phyloP scores from a whole-genome alignment of 2,329 filamentous ascomycete species.

The Penicillium sp. region DNA sequence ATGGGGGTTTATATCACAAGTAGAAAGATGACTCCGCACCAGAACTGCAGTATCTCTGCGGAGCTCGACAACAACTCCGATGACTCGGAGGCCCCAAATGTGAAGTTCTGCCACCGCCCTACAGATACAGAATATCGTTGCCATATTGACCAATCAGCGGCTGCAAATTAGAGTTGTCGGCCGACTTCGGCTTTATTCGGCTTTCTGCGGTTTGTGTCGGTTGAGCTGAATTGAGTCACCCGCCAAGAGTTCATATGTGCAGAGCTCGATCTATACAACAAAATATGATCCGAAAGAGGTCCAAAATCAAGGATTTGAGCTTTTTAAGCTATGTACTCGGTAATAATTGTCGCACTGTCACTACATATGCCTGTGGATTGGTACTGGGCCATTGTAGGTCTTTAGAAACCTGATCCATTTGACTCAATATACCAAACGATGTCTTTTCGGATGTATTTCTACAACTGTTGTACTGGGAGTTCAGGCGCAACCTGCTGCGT shows the following conservation, averaged over 20 bases:
- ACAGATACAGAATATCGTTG: constrained; percentile 1
- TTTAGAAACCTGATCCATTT: not conserved
- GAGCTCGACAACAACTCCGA: constrained; percentile 32
- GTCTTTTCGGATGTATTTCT: too few species aligned
- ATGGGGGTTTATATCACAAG: constrained; percentile 23
- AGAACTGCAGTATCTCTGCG: constrained; percentile 18
- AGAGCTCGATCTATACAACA: not conserved
- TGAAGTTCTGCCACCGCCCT: constrained; percentile 16
- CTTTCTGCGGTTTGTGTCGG: not conserved
- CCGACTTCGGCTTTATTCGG: constrained; percentile 24
- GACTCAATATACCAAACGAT: not conserved
- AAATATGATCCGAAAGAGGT: not conserved
- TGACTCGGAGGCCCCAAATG: constrained; percentile 8
- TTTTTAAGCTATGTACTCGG: not conserved
- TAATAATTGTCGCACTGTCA: not conserved
- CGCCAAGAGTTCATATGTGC: constrained; percentile 10
- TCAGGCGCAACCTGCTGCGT: not conserved
- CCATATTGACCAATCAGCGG: constrained; percentile 12
- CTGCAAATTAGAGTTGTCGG: constrained; percentile 4
- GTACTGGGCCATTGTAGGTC: not conserved
- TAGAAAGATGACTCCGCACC: constrained; percentile 24
- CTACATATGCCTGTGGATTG: not conserved
- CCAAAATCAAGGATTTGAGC: too few species aligned
- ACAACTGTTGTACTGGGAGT: too few species aligned
- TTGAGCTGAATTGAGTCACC: not conserved